phyloP scores from a whole-genome alignment of 2,329 filamentous ascomycete species.

The Exophiala sp. region DNA sequence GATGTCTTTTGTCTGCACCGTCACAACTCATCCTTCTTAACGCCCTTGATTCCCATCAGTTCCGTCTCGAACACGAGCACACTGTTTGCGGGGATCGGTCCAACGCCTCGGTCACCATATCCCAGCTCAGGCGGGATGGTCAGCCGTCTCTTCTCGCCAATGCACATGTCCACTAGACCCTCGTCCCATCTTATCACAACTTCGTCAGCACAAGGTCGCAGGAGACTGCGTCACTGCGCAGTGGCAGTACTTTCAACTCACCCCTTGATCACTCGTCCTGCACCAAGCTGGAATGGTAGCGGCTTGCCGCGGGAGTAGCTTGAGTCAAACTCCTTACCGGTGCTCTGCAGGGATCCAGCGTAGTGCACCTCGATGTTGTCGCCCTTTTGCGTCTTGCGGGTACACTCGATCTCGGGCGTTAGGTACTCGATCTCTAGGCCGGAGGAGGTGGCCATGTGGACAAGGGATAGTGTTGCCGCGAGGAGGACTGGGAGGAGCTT shows the following conservation, averaged over 20 bases:
- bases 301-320: conserved; percentile 73
- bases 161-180: conserved; percentile 88
- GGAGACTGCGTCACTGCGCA: background rate
- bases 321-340: conserved; percentile 79
- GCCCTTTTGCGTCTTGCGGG: conserved; percentile 70
- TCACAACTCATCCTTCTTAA: conserved; percentile 44
- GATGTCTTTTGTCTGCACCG: background rate
- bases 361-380: conserved; percentile 88
- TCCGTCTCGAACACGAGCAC: conserved; percentile 92
- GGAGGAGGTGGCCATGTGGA: conserved; percentile 43
- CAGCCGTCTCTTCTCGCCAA: conserved; percentile 85
- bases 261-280: conserved; percentile 85
- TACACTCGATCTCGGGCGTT: conserved; percentile 66
- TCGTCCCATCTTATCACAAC: conserved; percentile 64
- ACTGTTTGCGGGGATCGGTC: conserved; percentile 77
- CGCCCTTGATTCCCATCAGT: conserved; percentile 74
- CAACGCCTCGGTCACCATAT: conserved; percentile 72
- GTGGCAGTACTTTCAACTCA: conserved; percentile 43
- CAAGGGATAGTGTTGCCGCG: conserved; percentile 35
- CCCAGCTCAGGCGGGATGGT: conserved; percentile 84
- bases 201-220: conserved; percentile 3
- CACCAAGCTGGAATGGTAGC: conserved; percentile 74
- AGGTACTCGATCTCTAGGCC: conserved; percentile 77
- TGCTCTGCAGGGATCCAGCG: conserved; percentile 69
- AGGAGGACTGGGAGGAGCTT: conserved; percentile 27